Evolutionary conservation across 352 stramenopile genomes (phyloP), one percentile per base, ranked within the genome.

Genomic region (Globisporangium nagaii): DNA sequence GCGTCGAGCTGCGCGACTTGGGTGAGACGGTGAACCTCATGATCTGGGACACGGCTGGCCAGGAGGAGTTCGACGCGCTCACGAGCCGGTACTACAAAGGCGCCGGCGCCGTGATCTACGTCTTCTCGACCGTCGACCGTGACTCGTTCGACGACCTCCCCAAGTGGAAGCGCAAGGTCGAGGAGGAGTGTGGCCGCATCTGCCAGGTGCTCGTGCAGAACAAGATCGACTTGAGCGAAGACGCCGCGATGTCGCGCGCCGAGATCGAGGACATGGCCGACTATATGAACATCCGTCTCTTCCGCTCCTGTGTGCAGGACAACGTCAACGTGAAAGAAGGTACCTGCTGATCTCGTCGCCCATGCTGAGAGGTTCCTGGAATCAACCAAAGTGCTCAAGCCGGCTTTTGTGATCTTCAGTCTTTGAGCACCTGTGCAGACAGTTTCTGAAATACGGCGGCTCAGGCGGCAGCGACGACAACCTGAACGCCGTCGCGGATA

Each of bases 1-100:
- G 73, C 27, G 63, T 93, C 50, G 64, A 83, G 62, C 48, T 90
- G 44, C 67, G 70, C n/a, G 72, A 85, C 56, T 31, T 83, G 17
- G 69, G 70, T 31, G 73, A 84, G 58, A 82, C 68, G 8, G 65
- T 93, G 36, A 82, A 84, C 49, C 70, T 88, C 44, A 83, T 88
- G 83, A 86, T 93, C 56, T 93, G 83, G 81, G 79, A 92, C 59
- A 90, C 77, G 20, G 81, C 81, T 10, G 81, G 81, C 20, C 79
- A 93, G 45, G 81, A 93, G 66, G 68, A 90, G 53, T 93, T 93
- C 56, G 84, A 84, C 27, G 66, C 76, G n/a, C 66, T 91, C 28
- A 91, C 79, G 37, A 82, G 76, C 37, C 78, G 75, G 53, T 93
- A 93, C 58, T 95, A 90, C 56, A 86, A 86, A 63, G 65, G 62